Conservation (phyloP, 176 grass and related monocot species). For the Pontederia crassipes region DNA sequence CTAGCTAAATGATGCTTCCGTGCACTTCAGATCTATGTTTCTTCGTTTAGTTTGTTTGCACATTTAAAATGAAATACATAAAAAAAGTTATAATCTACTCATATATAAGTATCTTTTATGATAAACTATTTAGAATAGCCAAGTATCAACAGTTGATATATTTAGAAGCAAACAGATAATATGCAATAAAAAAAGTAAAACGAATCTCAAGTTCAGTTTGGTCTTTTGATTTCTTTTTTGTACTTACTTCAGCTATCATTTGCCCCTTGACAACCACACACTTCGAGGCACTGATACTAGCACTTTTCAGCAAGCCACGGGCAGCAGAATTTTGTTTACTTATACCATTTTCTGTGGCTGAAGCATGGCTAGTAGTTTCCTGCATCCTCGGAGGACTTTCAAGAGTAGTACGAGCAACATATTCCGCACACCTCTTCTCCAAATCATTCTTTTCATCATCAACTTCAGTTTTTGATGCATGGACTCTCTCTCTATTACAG, state of each 20-base stretch:
- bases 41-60: too few relatives aligned
- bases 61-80: too few relatives aligned
- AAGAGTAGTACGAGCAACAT: constrained; percentile 33
- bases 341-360: constrained; percentile 21
- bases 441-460: constrained; percentile 41
- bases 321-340: constrained; percentile 25
- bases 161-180: too few relatives aligned
- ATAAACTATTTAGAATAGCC: too few relatives aligned
- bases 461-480: constrained; percentile 38
- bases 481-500: constrained; percentile 72
- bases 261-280: constrained; percentile 53
- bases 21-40: too few relatives aligned
- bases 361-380: constrained; percentile 10
- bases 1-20: too few relatives aligned
- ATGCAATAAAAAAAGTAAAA: too few relatives aligned
- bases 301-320: constrained; percentile 72
- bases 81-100: too few relatives aligned
- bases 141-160: too few relatives aligned
- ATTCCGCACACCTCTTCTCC: constrained; percentile 44
- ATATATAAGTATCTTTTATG: too few relatives aligned
- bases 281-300: constrained; percentile 92
- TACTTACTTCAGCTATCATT: constrained; percentile 52
- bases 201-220: background rate
- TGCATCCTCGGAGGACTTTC: constrained; percentile 47
- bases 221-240: constrained; percentile 8